Percentiles rank a stretch among this genome's conserved stretches.
Conservation (phyloP, 345 rosid genomes). For the Clarkia xantiana region DNA sequence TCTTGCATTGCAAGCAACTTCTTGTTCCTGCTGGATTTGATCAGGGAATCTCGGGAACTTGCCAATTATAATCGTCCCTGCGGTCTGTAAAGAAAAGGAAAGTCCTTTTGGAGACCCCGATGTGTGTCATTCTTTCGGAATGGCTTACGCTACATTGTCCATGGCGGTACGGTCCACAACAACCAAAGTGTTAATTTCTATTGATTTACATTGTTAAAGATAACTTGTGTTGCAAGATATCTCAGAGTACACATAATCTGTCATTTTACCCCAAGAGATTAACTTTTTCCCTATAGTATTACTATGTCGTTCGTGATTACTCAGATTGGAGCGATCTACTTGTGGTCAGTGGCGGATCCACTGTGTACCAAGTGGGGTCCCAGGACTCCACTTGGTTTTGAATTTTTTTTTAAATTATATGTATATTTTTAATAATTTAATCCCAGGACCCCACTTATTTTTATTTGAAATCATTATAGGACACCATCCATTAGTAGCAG, state of each 20-base stretch:
- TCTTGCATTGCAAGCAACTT: not conserved
- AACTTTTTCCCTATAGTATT: too few relatives aligned
- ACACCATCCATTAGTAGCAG: too few relatives aligned
- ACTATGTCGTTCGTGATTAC: not conserved
- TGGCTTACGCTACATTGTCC: conserved; percentile 40
- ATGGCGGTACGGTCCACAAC: conserved; percentile 22
- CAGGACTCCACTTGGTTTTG: too few relatives aligned
- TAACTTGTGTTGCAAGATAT: too few relatives aligned
- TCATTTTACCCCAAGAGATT: too few relatives aligned
- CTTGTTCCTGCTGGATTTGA: not conserved
- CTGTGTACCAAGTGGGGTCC: too few relatives aligned
- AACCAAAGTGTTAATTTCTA: not conserved
- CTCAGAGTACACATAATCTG: too few relatives aligned
- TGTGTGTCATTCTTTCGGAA: conserved; percentile 18
- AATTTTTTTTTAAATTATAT: too few relatives aligned
- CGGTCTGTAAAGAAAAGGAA: conserved; percentile 32
- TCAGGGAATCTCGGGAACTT: conserved; percentile 39
- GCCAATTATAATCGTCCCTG: conserved; percentile 35
- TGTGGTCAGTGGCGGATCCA: too few relatives aligned
- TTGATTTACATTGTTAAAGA: not conserved
- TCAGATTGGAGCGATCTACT: conserved; percentile 30
- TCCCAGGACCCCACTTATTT: too few relatives aligned
- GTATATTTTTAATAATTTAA: too few relatives aligned
- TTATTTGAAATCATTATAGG: too few relatives aligned
- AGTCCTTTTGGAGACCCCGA: conserved; percentile 38